Evolutionary conservation across 768 basidiomycete species (phyloP).

Genomic region (Gymnopilus dilepis): DNA sequence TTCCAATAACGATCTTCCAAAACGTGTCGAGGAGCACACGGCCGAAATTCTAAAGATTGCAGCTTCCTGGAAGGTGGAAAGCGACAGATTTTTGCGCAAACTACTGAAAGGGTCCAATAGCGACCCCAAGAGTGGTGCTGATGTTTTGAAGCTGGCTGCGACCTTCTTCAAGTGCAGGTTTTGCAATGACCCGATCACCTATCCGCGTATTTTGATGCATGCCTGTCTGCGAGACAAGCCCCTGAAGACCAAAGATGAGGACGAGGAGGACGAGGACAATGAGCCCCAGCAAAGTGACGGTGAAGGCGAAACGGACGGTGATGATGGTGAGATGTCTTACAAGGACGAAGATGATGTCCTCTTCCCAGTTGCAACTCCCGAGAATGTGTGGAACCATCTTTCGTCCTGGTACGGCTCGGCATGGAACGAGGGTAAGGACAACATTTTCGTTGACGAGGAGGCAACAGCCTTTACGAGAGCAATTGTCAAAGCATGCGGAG

Average conservation of each 20-base stretch:
- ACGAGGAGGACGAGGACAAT: neutral
- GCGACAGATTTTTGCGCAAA: constrained; percentile 22
- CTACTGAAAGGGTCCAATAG: constrained; percentile 19
- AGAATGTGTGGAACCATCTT: constrained; percentile 11
- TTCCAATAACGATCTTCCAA: neutral
- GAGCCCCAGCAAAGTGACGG: neutral
- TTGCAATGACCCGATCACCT: constrained; percentile 36
- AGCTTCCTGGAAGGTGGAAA: constrained; percentile 28
- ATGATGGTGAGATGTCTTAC: constrained; percentile 1
- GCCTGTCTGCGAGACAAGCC: constrained; percentile 23
- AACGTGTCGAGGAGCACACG: constrained; percentile 14
- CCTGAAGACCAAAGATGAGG: constrained; percentile 9
- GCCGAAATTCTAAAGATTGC: constrained; percentile 15
- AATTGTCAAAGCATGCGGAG: constrained; percentile 31
- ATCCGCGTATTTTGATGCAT: constrained; percentile 37
- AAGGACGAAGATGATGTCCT: neutral
- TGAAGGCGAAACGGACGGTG: constrained; percentile 12
- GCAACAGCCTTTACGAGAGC: constrained; percentile 28
- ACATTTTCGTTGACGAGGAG: constrained; percentile 34
- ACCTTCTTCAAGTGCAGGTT: constrained; percentile 39
- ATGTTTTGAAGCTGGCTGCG: constrained; percentile 32
- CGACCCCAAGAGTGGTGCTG: neutral
- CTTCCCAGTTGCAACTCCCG: constrained; percentile 4
- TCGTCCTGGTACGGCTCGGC: constrained; percentile 11
- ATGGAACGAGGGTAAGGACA: constrained; percentile 29